A percentile compares a stretch with the other conserved stretches of the same genome.
These are phyloP conservation scores for baker's yeast (Saccharomyces cerevisiae) DNA, from an alignment of 805 yeast species.

Conservation along the genomic window DNA sequence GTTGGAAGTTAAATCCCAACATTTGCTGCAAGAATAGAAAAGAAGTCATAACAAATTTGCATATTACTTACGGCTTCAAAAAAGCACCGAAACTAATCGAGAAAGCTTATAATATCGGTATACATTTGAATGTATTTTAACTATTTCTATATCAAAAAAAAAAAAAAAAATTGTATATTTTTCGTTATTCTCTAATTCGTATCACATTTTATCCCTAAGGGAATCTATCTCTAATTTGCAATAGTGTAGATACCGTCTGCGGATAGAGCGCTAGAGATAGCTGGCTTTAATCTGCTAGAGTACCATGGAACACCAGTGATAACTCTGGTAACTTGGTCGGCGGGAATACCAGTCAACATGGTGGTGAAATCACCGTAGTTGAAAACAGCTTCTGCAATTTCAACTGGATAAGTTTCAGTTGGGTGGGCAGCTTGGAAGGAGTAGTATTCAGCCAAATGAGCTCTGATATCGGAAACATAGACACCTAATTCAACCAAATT, in stretches of 20 bases:
- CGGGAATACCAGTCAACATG: neutral
- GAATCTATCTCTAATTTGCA: neutral
- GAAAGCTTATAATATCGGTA: neutral
- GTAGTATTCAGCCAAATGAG: neutral
- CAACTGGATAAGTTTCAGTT: neutral
- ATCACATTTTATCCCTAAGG: neutral
- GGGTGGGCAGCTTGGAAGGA: neutral
- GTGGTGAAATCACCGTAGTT: neutral
- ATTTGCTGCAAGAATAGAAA: too few relatives aligned
- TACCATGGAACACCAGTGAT: neutral
- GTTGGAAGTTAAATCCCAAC: too few relatives aligned
- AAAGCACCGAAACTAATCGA: neutral
- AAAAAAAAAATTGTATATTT: neutral
- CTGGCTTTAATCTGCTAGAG: neutral
- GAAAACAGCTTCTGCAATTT: neutral
- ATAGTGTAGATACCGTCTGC: neutral
- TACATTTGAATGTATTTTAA: slow-evolving; percentile 1
- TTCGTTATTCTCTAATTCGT: neutral
- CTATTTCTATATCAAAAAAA: neutral
- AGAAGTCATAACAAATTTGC: too few relatives aligned
- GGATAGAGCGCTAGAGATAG: neutral
- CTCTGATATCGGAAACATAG: neutral
- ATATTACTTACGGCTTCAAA: too few relatives aligned
- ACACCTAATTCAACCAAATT: neutral
- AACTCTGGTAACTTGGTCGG: neutral